Evolutionary conservation across 768 basidiomycete species (phyloP), one percentile per base, ranked within the genome.

Genomic region (Hygrocybe punicea): DNA sequence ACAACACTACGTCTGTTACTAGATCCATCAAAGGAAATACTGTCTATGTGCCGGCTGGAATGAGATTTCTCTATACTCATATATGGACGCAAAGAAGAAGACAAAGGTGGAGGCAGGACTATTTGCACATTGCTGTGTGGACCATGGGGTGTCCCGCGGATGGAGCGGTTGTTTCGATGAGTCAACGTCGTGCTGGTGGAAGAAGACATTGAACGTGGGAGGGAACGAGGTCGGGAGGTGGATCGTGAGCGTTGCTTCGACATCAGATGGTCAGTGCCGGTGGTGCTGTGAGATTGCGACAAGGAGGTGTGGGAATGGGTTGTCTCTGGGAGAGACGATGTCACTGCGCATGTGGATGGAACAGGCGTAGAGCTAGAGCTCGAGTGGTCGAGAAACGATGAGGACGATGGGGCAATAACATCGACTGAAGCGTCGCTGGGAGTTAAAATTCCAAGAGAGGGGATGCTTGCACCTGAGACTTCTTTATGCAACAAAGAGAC

Each of bases 101-200:
- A 81, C 16, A 91, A 78, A 2, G 87, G 89, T 1, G 81, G 69
- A 0, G 89, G 89, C 3, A 89, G 73, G 14, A 91, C 71, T 52
- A 91, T 84, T 62, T 89, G 82, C 53, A 90, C 71, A 54, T 78
- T 78, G 65, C 77, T 85, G 56, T 81, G 78, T 0, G 79, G 81
- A 5, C 76, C 75, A 65, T 91, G 87, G 19, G 88, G 87, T 1
- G 78, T 69, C 34, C 86, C 86, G 16, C 81, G 77, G 23, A 84
- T 64, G 23, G 73, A 75, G 36, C 40, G 53, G 53, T 24, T 19
- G 58, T 71, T 71, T 36, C 72, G 72, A 54, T 71, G 72, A 8
- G 68, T 67, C 52, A 51, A 65, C 11, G 64, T 64, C 2, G 71
- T 72, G 51, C 69, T 71, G 42, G 62, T 56, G 16, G 67, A 69